Conservation (phyloP, 2,329 filamentous ascomycete species). For the Aspergillus sp. region DNA sequence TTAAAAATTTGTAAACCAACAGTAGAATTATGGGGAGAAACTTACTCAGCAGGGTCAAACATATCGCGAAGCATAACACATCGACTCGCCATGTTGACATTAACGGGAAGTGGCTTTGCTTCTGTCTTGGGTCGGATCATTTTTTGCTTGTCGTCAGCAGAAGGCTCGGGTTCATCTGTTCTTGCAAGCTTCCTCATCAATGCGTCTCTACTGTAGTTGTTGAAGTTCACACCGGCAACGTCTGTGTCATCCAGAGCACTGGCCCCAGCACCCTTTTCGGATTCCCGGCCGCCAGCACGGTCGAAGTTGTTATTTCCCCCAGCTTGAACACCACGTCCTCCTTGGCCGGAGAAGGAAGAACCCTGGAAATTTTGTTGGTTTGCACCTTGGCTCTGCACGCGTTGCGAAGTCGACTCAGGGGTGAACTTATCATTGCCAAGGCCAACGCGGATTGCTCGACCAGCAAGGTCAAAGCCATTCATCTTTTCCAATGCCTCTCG, state of each 20-base stretch:
- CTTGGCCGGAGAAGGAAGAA: constrained; percentile 85
- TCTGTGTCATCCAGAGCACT: constrained; percentile 97
- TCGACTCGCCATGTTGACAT: constrained; percentile 85
- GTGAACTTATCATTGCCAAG: constrained; percentile 99
- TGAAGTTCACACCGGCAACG: constrained; percentile 98
- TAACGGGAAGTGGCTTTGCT: constrained; percentile 71
- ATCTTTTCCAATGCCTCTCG: constrained; percentile 96
- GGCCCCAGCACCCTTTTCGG: constrained; percentile 81
- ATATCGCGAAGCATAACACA: constrained; percentile 94
- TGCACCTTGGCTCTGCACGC: constrained; percentile 73
- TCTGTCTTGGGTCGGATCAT: constrained; percentile 75
- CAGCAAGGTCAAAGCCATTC: constrained; percentile 98
- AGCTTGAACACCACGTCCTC: constrained; percentile 78
- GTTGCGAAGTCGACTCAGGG: constrained; percentile 72
- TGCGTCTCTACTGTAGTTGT: constrained; percentile 96
- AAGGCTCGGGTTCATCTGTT: constrained; percentile 71
- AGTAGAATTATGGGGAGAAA: constrained; percentile 17
- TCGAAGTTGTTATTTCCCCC: constrained; percentile 76
- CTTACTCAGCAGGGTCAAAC: constrained; percentile 89
- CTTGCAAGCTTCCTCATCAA: constrained; percentile 98
- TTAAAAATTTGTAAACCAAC: constrained; percentile 27
- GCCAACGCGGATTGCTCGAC: constrained; percentile 94
- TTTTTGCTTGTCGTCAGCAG: constrained; percentile 63
- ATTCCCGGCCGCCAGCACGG: constrained; percentile 80
- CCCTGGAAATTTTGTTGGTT: constrained; percentile 71